Evolutionary conservation across 208 protist genomes (phyloP).

Genomic region (Leishmania braziliensis): DNA sequence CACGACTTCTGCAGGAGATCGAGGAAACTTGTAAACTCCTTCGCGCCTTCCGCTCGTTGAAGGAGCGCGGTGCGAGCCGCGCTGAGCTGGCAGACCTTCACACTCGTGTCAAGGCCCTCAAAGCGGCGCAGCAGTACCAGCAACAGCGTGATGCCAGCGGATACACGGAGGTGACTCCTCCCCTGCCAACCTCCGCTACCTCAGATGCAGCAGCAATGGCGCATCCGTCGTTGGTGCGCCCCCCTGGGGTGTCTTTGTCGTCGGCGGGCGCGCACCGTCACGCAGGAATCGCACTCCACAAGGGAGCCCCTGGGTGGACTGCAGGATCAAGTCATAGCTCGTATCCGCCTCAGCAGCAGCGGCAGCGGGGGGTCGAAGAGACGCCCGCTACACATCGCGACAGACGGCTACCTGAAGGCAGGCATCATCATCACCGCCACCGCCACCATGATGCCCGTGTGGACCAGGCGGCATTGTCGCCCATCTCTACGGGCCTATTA

Average conservation of each 20-base stretch:
- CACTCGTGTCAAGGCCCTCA: conserved; percentile 30
- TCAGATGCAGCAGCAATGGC: background rate
- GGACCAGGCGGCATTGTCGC: background rate
- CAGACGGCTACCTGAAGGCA: background rate
- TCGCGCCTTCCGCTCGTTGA: conserved; percentile 38
- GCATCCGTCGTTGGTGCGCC: background rate
- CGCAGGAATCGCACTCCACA: background rate
- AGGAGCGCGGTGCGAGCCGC: conserved; percentile 41
- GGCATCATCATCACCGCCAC: background rate
- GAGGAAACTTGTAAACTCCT: conserved; percentile 42
- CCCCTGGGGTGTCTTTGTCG: background rate
- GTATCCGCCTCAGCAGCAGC: background rate
- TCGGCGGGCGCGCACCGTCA: background rate
- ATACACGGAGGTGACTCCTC: background rate
- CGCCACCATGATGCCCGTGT: background rate
- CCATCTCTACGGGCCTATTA: background rate
- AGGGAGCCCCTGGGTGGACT: background rate
- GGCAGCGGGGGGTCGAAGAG: background rate
- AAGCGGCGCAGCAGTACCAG: conserved; percentile 7
- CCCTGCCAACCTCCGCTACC: background rate
- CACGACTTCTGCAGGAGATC: conserved; percentile 44
- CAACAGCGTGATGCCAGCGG: background rate
- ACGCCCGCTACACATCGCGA: background rate
- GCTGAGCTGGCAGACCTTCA: conserved; percentile 31
- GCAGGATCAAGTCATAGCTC: background rate